Conservation (phyloP, 2,329 filamentous ascomycete species). For the Fusarium sp. region DNA sequence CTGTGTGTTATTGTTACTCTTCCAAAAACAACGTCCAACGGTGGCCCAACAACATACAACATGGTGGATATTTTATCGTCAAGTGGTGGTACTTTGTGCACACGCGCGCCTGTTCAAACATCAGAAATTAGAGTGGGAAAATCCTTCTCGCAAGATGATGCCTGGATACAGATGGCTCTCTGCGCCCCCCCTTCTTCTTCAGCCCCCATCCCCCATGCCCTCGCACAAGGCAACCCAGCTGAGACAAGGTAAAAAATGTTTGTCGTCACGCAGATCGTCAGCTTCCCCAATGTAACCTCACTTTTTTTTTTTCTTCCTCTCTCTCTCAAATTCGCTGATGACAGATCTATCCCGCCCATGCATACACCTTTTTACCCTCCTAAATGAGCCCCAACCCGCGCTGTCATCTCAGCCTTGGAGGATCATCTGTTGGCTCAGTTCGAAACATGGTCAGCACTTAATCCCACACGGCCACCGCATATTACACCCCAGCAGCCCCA, state of each 20-base stretch:
- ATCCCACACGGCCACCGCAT: conserved; percentile 28
- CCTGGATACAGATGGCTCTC: not conserved
- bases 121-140: not conserved
- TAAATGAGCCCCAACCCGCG: not conserved
- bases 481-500: conserved; percentile 1
- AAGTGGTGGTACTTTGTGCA: not conserved
- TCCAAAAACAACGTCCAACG: not conserved
- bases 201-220: not conserved
- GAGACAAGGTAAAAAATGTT: conserved; percentile 37
- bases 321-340: conserved; percentile 17
- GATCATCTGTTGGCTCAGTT: conserved; percentile 14
- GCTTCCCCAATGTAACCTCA: conserved; percentile 37
- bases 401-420: conserved; percentile 17
- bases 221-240: conserved; percentile 11
- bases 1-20: not conserved
- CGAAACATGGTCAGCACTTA: conserved; percentile 42
- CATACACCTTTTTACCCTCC: not conserved
- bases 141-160: not conserved
- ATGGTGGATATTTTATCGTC: not conserved
- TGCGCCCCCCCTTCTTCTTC: not conserved
- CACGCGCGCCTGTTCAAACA: not conserved
- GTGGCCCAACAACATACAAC: not conserved
- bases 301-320: not conserved
- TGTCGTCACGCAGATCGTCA: conserved; percentile 41
- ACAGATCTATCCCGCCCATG: conserved; percentile 14